Evolutionary conservation across 2,329 filamentous ascomycete genomes (phyloP).

Genomic region (Xylaria sp.): DNA sequence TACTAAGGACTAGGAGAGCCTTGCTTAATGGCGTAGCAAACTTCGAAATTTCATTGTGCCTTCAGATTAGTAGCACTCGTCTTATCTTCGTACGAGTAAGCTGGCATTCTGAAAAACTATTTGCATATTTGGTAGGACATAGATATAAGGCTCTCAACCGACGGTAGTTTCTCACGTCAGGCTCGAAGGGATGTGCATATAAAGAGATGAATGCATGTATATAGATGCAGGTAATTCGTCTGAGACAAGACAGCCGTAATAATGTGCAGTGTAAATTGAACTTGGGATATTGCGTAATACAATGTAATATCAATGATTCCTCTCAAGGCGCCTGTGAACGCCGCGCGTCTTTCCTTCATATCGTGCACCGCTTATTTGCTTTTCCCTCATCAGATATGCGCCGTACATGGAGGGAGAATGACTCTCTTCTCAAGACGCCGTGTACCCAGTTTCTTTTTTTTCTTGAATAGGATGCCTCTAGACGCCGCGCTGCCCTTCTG

Average conservation of each 20-base stretch:
- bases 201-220: neutral
- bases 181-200: neutral
- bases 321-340: neutral
- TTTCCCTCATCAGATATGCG: neutral
- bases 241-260: neutral
- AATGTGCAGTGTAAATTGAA: neutral
- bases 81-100: neutral
- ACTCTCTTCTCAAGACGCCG: neutral
- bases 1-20: neutral
- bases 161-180: neutral
- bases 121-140: neutral
- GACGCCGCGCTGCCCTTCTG: conserved; percentile 28
- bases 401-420: neutral
- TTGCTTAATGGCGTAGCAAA: neutral
- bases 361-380: neutral
- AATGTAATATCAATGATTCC: neutral
- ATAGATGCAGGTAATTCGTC: neutral
- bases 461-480: neutral
- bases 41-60: neutral
- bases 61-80: neutral
- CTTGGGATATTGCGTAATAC: neutral
- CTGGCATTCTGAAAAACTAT: neutral
- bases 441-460: neutral
- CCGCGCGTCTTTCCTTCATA: neutral
- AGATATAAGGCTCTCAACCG: no score